Base-by-base conservation (phyloP, 768 basidiomycete genomes). In the Lactarius quietus region DNA sequence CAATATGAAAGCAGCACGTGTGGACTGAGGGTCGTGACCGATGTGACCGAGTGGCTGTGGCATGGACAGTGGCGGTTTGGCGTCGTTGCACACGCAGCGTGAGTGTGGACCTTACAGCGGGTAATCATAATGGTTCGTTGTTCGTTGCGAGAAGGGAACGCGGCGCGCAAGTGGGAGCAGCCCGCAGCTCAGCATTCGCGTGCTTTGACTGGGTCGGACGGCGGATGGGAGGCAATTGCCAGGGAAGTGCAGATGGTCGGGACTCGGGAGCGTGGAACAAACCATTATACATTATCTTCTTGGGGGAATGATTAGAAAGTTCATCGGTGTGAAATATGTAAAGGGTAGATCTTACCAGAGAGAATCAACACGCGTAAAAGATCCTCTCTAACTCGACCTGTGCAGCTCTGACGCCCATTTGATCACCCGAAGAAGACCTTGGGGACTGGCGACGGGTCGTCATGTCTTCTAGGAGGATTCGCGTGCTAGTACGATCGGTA, bases 211-310 rank as follows among this genome's bases (percentile, higher is more conserved):
- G 62, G 66, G 15, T 59, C 51, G 20, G 63, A 65, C 29, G 58
- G 66, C 17, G 63, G 66, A 60, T 65, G 66, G 63, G 63, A 55
- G 17, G 62, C 23, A 12, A 53, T 66, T 36, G 56, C 62, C 63
- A 17, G 62, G 64, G 31, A 63, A 57, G 28, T 63, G 62, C 7
- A 63, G 26, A 31, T 63, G 57, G 58, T 64, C 52, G 63, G 52
- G 62, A n/a, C 53, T 64, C 52, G 63, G 52, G 62, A n/a, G n/a
- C 17, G 36, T 57, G 48, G 60, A 43, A 62, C 60, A 55, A 31
- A 36, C 31, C 52, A 12, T 31, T 6, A 23, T 23, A 58, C 15
- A 5, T 51, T 28, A 23, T 45, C 9, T 29, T 20, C 20, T 29
- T 45, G 23, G 28, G 33, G 3, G n/a, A 4, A 28, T 39, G 12